Conservation (phyloP, 2,329 filamentous ascomycete species). For the Epicoccum sorghinum region DNA sequence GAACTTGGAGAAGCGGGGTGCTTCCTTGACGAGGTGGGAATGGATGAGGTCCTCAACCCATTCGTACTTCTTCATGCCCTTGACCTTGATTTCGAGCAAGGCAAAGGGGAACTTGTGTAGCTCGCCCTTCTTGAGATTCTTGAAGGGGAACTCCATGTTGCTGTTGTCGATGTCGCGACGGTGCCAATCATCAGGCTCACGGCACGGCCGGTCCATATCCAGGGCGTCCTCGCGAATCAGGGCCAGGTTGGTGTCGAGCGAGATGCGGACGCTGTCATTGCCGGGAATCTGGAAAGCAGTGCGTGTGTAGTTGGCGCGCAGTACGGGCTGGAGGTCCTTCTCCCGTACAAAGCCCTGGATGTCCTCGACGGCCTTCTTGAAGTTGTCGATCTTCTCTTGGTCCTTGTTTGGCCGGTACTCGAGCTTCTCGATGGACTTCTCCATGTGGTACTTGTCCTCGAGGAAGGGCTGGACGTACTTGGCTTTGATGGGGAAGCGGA, state of each 20-base stretch:
- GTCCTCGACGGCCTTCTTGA: constrained; percentile 73
- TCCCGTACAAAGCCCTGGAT: constrained; percentile 82
- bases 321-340: constrained; percentile 78
- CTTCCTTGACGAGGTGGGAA: constrained; percentile 89
- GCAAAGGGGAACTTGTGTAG: constrained; percentile 90
- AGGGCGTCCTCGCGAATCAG: constrained; percentile 80
- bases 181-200: constrained; percentile 89
- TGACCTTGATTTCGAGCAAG: constrained; percentile 89
- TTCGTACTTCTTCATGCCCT: constrained; percentile 70
- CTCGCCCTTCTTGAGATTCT: constrained; percentile 85
- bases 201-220: constrained; percentile 82
- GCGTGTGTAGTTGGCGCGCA: constrained; percentile 91
- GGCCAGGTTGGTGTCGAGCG: constrained; percentile 89
- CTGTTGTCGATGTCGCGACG: constrained; percentile 84
- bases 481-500: constrained; percentile 84
- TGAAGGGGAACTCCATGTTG: constrained; percentile 86
- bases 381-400: constrained; percentile 68
- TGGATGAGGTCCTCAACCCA: constrained; percentile 93
- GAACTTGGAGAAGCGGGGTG: constrained; percentile 94
- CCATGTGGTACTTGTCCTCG: constrained; percentile 85
- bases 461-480: constrained; percentile 92
- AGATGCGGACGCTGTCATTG: constrained; percentile 87
- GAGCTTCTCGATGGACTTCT: constrained; percentile 88
- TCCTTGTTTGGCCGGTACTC: constrained; percentile 73
- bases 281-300: constrained; percentile 96